Base-by-base conservation (phyloP, 768 basidiomycete species). In the Polyporus arcularius region DNA sequence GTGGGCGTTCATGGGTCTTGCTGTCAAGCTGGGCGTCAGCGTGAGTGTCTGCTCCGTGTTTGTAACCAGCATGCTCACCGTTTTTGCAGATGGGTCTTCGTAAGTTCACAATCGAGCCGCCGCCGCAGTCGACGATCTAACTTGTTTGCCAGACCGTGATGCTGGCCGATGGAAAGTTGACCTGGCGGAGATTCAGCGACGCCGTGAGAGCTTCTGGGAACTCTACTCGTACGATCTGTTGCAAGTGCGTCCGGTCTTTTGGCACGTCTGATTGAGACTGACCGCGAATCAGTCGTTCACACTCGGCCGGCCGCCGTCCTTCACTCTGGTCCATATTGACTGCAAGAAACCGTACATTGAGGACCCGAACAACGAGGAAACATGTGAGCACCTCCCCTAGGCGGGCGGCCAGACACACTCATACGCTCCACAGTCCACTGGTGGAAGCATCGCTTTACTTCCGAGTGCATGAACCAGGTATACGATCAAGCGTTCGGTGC, bases 1-100 rank as follows among this genome's bases (percentile, higher is more conserved):
- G 58, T 89, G 88, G 88, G 82, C 85, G n/a, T 74, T 85, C 55
- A 87, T 88, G 85, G 88, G 88, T 41, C 77, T 89, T 35, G 82
- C 84, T 16, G 85, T 87, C 32, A 89, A 88, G 70, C 71, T 89
- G 62, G 85, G 85, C 56, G 84, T 87, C 68, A 85, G 85, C 74
- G 87, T 89, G 58, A 69, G 73, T 75, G 42, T 48, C 6, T 26
- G 21, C 21, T 21, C 14, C 31, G 12, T 52, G 8, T 50, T 11
- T 42, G 15, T 8, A 26, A 4, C 26, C 28, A 16, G 43, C 39
- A 49, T n/a, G 35, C 50, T 53, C 12, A 49, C 35, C 9, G 52
- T 51, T 48, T 59, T 59, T 62, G 60, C 67, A 87, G 85, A 80
- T 89, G 72, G 85, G 88, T 52, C 79, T 89, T 53, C 88, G 88